A percentile compares a stretch with the other conserved stretches of the same genome.
Conservation (phyloP, 2,329 filamentous ascomycete species). For the Leptoxyphium fumago region DNA sequence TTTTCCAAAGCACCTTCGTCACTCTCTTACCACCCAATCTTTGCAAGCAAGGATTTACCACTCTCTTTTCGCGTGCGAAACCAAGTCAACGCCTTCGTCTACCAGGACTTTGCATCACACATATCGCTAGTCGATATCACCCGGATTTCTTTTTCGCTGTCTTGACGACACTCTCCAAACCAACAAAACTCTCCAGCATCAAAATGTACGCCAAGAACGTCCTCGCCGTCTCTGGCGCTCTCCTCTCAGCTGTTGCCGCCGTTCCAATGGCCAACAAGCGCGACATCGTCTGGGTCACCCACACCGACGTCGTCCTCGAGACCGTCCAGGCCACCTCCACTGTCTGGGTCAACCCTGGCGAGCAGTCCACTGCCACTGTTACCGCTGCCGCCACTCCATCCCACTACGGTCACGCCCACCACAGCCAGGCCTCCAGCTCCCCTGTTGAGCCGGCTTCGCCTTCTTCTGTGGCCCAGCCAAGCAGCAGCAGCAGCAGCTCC, state of each 20-base stretch:
- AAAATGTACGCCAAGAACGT: conserved; percentile 19
- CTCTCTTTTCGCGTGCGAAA: neutral
- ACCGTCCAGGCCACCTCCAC: conserved; percentile 36
- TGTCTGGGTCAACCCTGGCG: conserved; percentile 28
- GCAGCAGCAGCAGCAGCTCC: conserved; percentile 3
- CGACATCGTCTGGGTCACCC: conserved; percentile 35
- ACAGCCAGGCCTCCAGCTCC: neutral
- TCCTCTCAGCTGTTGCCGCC: conserved; percentile 12
- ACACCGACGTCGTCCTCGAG: conserved; percentile 32
- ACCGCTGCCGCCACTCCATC: conserved; percentile 7
- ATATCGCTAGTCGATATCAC: neutral
- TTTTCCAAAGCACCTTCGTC: neutral
- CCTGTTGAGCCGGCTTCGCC: conserved; percentile 5
- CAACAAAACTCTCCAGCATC: neutral
- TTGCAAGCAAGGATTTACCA: neutral
- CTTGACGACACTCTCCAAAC: no score
- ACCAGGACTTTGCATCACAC: neutral
- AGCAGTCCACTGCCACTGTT: conserved; percentile 14
- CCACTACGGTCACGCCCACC: conserved; percentile 13
- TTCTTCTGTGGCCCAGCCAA: conserved; percentile 1
- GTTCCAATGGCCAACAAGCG: conserved; percentile 19
- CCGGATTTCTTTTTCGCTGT: neutral
- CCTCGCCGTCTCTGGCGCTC: conserved; percentile 16
- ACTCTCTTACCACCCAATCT: neutral
- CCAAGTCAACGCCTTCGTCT: no score